A percentile compares a stretch with the other conserved stretches of the same genome.
Evolutionary conservation across 352 stramenopile species (phyloP).

Genomic region (Aphanomyces cochlioides): DNA sequence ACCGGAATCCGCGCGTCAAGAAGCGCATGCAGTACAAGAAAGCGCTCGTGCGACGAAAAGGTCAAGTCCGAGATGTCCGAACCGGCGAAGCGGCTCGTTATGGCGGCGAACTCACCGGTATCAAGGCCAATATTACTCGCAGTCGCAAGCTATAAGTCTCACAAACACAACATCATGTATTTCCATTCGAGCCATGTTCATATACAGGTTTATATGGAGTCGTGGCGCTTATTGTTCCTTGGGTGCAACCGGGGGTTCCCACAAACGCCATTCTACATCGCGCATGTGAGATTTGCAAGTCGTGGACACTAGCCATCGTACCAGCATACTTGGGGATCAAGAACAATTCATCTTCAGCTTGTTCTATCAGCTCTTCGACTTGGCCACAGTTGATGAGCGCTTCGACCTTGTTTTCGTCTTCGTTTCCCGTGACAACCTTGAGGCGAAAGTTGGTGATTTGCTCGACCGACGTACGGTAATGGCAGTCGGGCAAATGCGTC

Average conservation of each 20-base stretch:
- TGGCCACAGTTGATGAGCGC: constrained; percentile 84
- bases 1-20: constrained; percentile 98
- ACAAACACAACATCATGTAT: no score
- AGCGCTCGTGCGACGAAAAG: constrained; percentile 96
- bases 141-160: constrained; percentile 79
- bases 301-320: constrained; percentile 35
- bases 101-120: constrained; percentile 85
- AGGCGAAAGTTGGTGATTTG: constrained; percentile 84
- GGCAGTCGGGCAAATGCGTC: constrained; percentile 30
- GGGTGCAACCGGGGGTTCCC: constrained; percentile 65
- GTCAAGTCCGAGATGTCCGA: constrained; percentile 92
- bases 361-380: constrained; percentile 84
- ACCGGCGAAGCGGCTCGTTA: constrained; percentile 83
- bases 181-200: no score
- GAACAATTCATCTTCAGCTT: constrained; percentile 81
- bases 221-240: constrained; percentile 29
- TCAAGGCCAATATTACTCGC: constrained; percentile 85
- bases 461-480: constrained; percentile 75
- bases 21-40: constrained; percentile 97
- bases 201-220: no score
- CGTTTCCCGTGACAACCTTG: constrained; percentile 61
- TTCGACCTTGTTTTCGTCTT: constrained; percentile 75
- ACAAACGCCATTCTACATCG: constrained; percentile 41
- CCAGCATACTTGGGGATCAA: constrained; percentile 82
- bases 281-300: background rate